A percentile compares a stretch with the other conserved stretches of the same genome.
Conservation (phyloP, 208 protist genomes). For the Acanthamoeba royreba region DNA sequence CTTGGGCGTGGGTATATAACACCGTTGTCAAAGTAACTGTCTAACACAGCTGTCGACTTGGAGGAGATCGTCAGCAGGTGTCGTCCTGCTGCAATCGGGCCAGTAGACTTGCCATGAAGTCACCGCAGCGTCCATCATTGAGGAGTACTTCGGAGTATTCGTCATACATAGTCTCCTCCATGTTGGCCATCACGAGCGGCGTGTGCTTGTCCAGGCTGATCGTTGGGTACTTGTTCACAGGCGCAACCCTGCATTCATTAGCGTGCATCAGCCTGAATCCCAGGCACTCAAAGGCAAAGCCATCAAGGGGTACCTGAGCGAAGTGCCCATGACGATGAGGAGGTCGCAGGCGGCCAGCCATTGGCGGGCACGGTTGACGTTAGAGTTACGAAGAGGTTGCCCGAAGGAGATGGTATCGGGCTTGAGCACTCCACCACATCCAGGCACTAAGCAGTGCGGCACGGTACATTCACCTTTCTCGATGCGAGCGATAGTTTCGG, state of each 20-base stretch:
- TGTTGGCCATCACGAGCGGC: slow-evolving; percentile 29
- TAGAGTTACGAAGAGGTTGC: neutral
- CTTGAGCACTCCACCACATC: slow-evolving; percentile 8
- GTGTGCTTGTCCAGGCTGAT: neutral
- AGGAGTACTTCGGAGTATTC: neutral
- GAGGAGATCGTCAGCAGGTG: too few species aligned
- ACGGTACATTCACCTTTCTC: neutral
- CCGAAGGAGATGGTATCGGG: slow-evolving; percentile 26
- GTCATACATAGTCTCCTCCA: slow-evolving; percentile 26
- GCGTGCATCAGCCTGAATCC: neutral
- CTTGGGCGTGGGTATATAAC: too few species aligned
- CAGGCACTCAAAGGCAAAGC: neutral
- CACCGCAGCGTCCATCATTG: slow-evolving; percentile 4
- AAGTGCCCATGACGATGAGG: slow-evolving; percentile 43
- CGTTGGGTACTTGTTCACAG: neutral
- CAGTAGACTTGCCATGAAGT: neutral
- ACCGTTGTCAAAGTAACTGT: too few species aligned
- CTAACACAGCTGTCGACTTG: too few species aligned
- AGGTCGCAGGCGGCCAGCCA: slow-evolving; percentile 1
- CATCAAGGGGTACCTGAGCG: neutral
- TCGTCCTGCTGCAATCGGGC: neutral
- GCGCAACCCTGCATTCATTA: neutral
- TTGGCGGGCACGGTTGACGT: neutral
- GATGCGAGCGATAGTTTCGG: neutral
- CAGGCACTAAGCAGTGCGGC: neutral